phyloP scores from a whole-genome alignment of 257 asterid genomes.

The Solanum paucissectum region DNA sequence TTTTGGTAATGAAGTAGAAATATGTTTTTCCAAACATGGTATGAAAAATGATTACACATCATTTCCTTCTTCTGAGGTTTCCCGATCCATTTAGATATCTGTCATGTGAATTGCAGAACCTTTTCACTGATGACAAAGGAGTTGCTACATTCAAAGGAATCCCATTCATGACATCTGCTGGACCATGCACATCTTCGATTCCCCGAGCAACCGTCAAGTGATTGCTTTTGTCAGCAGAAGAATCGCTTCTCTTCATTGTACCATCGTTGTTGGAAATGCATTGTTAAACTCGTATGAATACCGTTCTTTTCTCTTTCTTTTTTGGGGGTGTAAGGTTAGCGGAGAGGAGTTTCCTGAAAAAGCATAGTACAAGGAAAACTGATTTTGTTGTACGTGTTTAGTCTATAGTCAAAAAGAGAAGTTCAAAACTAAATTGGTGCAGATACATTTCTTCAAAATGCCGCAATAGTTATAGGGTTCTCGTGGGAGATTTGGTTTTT shows the following conservation, averaged over 20 bases:
- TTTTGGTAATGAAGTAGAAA: background rate
- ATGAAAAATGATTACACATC: background rate
- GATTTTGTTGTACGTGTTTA: background rate
- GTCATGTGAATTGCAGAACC: slow-evolving; percentile 46
- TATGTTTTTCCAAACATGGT: background rate
- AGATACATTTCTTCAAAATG: background rate
- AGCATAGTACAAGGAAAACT: background rate
- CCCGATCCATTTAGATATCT: background rate
- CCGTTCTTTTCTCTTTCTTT: background rate
- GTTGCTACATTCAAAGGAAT: slow-evolving; percentile 77
- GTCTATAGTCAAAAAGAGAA: background rate
- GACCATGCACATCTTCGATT: slow-evolving; percentile 78
- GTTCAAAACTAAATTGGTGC: background rate
- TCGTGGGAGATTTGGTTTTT: background rate
- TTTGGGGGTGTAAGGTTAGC: background rate
- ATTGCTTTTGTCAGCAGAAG: background rate
- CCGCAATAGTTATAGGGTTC: background rate
- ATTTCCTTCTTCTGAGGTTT: background rate
- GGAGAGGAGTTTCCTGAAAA: background rate
- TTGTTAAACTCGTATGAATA: background rate
- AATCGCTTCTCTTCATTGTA: background rate
- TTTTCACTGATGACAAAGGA: slow-evolving; percentile 65
- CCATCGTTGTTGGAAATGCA: background rate
- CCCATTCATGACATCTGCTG: slow-evolving; percentile 86
- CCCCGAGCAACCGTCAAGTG: slow-evolving; percentile 66